phyloP scores from a whole-genome alignment of 2,329 filamentous ascomycete species.

The Gliomastix tumulicola region DNA sequence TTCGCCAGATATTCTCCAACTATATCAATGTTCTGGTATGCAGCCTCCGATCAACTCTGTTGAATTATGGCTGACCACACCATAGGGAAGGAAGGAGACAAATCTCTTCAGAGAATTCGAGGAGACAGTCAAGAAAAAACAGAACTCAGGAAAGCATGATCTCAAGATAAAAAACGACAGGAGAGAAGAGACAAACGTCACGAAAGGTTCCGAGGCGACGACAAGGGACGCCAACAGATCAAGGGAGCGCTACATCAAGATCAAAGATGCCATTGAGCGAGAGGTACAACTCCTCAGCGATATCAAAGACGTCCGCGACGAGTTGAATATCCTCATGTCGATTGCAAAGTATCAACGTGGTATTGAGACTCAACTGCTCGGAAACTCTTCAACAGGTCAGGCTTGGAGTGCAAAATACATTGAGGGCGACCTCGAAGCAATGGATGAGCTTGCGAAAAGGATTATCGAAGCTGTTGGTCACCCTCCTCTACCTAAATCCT shows the following conservation, averaged over 20 bases:
- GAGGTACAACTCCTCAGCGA: constrained; percentile 6
- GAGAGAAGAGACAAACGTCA: not conserved
- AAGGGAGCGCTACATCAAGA: not conserved
- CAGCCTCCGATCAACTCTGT: not conserved
- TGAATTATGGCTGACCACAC: constrained; percentile 1
- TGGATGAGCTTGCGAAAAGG: constrained; percentile 8
- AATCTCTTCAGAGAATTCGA: constrained; percentile 4
- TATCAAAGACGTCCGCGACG: constrained; percentile 14
- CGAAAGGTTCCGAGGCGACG: not conserved
- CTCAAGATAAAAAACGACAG: too few relatives aligned
- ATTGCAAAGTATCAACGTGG: constrained; percentile 6
- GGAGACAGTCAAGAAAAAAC: too few relatives aligned
- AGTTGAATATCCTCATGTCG: constrained; percentile 11
- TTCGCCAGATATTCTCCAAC: constrained; percentile 2
- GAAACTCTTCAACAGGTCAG: too few relatives aligned
- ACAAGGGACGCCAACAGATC: not conserved
- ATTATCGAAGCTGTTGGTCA: too few relatives aligned
- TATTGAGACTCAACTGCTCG: constrained; percentile 4
- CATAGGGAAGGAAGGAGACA: constrained; percentile 4
- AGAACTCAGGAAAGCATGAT: too few relatives aligned
- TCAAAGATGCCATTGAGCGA: constrained; percentile 1
- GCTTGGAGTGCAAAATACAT: constrained; percentile 3
- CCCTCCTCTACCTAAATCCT: too few relatives aligned
- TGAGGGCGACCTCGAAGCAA: constrained; percentile 7
- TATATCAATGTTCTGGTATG: constrained; percentile 1